Base-by-base conservation (phyloP, 2,329 filamentous ascomycete genomes). In the Metarhizium sp. region DNA sequence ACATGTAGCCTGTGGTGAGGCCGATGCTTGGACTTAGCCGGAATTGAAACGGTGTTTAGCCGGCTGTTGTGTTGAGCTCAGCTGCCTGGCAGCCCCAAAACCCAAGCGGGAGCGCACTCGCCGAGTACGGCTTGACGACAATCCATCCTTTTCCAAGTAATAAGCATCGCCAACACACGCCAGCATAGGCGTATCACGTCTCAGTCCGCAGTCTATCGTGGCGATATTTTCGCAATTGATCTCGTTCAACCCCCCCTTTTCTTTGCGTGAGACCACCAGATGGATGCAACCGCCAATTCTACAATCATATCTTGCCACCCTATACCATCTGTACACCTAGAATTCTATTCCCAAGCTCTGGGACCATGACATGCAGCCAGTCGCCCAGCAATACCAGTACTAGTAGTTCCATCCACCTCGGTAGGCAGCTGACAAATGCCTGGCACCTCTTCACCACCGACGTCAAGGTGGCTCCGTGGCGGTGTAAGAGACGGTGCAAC, bases 21-120 rank as follows among this genome's bases (percentile, higher is more conserved):
- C 16, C 18, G 63, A 64, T 66, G 57, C 32, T 46, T 38, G 30
- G 58, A 48, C 63, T 67, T 69, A 67, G 59, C 67, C 66, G 66
- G 61, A 48, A 57, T 54, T 65, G 58, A 54, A 50, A 58, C 65
- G 61, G 54, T 59, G 63, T 65, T 67, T 67, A 67, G 51, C 66
- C 66, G 65, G 25, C 25, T 25, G 25, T 25, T 25, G 25, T 25
- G 25, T 25, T 25, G 20, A 25, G 20, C 20, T 25, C 20, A 25
- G 25, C 25, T 25, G 25, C 4, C 3, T 4, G 25, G 25, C 25
- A 25, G 25, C 25, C 1, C 4, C 3, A 4, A 25, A 25, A 4
- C 25, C 3, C 25, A 25, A 25, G 25, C 25, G 4, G 25, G 3
- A 25, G 25, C 25, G 25, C 25, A 25, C 3, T 25, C 4, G 4